Conservation (phyloP, 2,329 filamentous ascomycete species). For the Nannizzia gypsea region DNA sequence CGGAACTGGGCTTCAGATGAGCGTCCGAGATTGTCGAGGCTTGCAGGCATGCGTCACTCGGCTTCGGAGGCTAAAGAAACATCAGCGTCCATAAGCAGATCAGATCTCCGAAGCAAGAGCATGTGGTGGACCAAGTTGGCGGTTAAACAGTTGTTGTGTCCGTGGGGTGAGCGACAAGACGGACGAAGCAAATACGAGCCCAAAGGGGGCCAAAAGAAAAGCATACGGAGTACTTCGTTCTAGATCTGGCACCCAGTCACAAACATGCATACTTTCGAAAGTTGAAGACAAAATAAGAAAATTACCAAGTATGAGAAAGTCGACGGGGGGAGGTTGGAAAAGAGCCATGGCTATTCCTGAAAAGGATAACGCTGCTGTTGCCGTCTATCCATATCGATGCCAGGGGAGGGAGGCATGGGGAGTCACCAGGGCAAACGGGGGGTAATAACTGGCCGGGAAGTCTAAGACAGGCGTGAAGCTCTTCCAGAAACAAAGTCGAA, state of each 20-base stretch:
- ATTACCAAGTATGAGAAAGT: background rate
- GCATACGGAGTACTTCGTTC: background rate
- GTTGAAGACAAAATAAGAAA: background rate
- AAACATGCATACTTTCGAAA: too few species aligned
- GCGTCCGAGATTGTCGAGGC: background rate
- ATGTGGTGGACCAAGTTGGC: background rate
- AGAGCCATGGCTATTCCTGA: background rate
- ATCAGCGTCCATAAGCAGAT: background rate
- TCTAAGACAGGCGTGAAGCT: background rate
- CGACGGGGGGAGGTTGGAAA: background rate
- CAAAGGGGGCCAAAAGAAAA: slow-evolving; percentile 1
- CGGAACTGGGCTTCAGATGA: background rate
- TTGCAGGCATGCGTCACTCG: background rate
- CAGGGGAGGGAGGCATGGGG: background rate
- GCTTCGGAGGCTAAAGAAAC: background rate
- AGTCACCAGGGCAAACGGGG: background rate
- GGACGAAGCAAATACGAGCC: background rate
- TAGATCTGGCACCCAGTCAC: background rate
- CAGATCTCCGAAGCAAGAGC: background rate
- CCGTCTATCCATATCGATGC: background rate
- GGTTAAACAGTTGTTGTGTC: background rate
- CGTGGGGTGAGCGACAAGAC: background rate
- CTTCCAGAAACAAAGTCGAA: background rate
- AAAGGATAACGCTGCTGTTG: background rate
- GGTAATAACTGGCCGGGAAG: background rate